Evolutionary conservation across 179 eudicot genomes (phyloP).

Genomic region (Beta lomatogona): DNA sequence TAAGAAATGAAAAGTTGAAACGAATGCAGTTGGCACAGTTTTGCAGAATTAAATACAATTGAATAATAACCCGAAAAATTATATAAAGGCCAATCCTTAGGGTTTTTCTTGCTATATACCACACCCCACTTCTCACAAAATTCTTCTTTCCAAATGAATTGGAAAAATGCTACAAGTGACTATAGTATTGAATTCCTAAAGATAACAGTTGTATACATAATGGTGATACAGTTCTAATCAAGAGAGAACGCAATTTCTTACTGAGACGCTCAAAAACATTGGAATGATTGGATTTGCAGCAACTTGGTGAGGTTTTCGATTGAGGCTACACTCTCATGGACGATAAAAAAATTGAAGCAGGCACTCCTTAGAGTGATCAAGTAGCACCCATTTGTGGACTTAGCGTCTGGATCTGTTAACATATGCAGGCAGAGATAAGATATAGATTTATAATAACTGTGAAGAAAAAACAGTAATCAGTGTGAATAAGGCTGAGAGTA

Average conservation of each 20-base stretch:
- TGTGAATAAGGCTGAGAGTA: constrained; percentile 25
- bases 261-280: constrained; percentile 2
- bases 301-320: background rate
- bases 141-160: constrained; percentile 5
- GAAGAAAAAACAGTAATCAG: background rate
- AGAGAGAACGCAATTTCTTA: constrained; percentile 1
- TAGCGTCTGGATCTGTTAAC: constrained; percentile 61
- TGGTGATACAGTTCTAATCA: background rate
- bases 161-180: constrained; percentile 15
- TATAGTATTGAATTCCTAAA: background rate
- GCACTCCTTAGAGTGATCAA: constrained; percentile 20
- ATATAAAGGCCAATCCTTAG: background rate
- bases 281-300: background rate
- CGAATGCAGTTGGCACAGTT: too few species aligned
- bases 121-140: constrained; percentile 10
- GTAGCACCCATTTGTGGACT: constrained; percentile 48
- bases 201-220: constrained; percentile 12
- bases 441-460: background rate
- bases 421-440: background rate
- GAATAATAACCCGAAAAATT: background rate
- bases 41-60: constrained; percentile 13
- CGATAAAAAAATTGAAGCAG: background rate
- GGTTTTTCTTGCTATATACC: constrained; percentile 19
- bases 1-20: background rate
- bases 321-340: background rate